These are phyloP conservation scores for Kwoniella botswanensis DNA, from an alignment of 768 basidiomycete genomes.

Conservation along the genomic window DNA sequence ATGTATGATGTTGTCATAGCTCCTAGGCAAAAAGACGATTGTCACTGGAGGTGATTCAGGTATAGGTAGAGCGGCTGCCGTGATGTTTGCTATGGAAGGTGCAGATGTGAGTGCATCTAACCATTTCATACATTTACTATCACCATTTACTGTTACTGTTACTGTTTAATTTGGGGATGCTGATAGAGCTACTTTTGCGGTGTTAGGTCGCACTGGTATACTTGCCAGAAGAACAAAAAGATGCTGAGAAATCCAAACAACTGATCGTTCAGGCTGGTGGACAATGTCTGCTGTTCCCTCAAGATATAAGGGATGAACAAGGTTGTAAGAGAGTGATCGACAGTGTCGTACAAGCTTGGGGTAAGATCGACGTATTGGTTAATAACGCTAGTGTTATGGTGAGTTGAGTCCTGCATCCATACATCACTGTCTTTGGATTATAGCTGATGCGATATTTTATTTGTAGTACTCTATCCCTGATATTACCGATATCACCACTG, in stretches of 20 bases:
- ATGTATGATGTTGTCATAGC: constrained; percentile 50
- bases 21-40: constrained; percentile 63
- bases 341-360: constrained; percentile 56
- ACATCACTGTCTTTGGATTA: too few species aligned
- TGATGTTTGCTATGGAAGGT: constrained; percentile 61
- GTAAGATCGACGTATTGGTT: constrained; percentile 64
- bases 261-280: constrained; percentile 44
- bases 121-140: not conserved
- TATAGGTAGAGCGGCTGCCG: constrained; percentile 62
- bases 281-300: constrained; percentile 52
- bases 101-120: constrained; percentile 48
- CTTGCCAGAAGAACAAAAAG: constrained; percentile 66
- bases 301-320: constrained; percentile 56
- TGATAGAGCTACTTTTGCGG: not conserved
- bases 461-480: constrained; percentile 61
- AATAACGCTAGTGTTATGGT: constrained; percentile 66
- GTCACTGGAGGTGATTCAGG: constrained; percentile 65
- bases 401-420: constrained; percentile 42
- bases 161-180: too few species aligned
- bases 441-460: not conserved
- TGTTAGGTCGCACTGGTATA: constrained; percentile 59
- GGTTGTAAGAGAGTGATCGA: constrained; percentile 56
- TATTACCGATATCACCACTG: constrained; percentile 59
- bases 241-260: constrained; percentile 56
- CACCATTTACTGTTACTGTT: too few species aligned